Percentiles rank a stretch among this genome's conserved stretches.
Conservation (phyloP, 2,329 filamentous ascomycete genomes). For the Aspergillus fumigatiaffinis region DNA sequence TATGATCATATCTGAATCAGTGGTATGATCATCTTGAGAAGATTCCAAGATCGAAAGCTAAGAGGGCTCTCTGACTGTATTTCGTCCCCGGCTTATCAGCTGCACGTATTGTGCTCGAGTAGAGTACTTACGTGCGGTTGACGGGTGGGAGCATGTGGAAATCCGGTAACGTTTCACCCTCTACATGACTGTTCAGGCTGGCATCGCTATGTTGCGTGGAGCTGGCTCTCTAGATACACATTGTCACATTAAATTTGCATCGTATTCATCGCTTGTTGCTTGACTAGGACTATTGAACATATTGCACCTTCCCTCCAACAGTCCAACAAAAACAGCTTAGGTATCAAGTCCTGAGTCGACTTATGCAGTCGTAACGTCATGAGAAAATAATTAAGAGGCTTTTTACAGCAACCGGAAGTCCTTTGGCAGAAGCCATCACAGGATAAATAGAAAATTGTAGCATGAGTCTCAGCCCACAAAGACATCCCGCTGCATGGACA, state of each 20-base stretch:
- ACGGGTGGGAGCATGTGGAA: constrained; percentile 16
- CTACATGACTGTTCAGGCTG: constrained; percentile 19
- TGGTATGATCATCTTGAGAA: constrained; percentile 16
- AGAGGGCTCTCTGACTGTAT: constrained; percentile 37
- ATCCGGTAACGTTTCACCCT: constrained; percentile 38
- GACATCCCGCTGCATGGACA: not conserved
- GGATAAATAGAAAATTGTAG: not conserved
- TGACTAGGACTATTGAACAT: not conserved
- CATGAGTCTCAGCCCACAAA: not conserved
- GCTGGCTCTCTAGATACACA: not conserved
- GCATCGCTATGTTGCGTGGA: not conserved
- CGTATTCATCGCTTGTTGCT: not conserved
- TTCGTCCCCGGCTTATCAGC: constrained; percentile 11
- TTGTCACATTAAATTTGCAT: not conserved
- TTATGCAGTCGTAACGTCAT: not conserved
- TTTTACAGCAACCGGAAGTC: not conserved
- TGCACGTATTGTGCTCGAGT: constrained; percentile 19
- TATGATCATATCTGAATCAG: constrained; percentile 12
- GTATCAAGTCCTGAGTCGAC: not conserved
- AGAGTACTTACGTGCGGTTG: constrained; percentile 20
- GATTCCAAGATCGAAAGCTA: constrained; percentile 27
- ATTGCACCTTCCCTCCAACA: not conserved
- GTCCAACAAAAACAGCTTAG: not conserved
- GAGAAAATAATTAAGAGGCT: not conserved
- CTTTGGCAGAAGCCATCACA: not conserved